Evolutionary conservation across 108 stramenopile genomes (phyloP), one percentile per base, ranked within the genome.

Genomic region (Schizochytrium sp.): DNA sequence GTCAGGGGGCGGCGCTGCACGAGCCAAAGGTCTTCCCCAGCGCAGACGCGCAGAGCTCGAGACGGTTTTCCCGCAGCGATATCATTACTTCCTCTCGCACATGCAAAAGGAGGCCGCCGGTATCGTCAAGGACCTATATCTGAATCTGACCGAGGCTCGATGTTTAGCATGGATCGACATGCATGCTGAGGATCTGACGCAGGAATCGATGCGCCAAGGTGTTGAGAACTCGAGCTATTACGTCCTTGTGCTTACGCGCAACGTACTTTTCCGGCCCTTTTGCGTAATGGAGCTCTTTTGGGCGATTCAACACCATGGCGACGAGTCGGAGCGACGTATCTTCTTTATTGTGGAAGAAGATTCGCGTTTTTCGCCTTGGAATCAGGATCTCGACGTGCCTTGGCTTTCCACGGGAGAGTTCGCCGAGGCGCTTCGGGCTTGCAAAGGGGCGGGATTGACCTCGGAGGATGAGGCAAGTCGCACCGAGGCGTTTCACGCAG

Each of bases 221-320:
- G 76, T 83, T 0, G 51, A 83, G 28, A 83, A 83, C 45, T 47
- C 76, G 6, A 83, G 51, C 48, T 47, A 25, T 28, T 83, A 53
- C 51, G 45, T 83, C n/a, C 76, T 83, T 3, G 76, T 83, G 48
- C 51, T 83, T 3, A 83, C 76, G 12, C 19, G 25, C n/a, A 53
- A 53, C 51, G 76, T 83, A 53, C 76, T 83, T 0, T 83, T 83
- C 48, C 45, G 76, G 28, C 45, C 45, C n/a, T 83, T 53, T 53
- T 83, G 76, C 51, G 76, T 83, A 43, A 83, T 53, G 76, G 76
- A 83, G 51, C 45, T 83, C n/a, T 53, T 83, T 18, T 83, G 76
- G 76, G 76, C 76, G 10, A 47, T 83, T 12, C 25, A 28, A 10
- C 63, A 69, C 41, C 63, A 69, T 18, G 63, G 18, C 2, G 63